phyloP scores from a whole-genome alignment of 352 stramenopile species.

The Phytophthora pseudosyringae region DNA sequence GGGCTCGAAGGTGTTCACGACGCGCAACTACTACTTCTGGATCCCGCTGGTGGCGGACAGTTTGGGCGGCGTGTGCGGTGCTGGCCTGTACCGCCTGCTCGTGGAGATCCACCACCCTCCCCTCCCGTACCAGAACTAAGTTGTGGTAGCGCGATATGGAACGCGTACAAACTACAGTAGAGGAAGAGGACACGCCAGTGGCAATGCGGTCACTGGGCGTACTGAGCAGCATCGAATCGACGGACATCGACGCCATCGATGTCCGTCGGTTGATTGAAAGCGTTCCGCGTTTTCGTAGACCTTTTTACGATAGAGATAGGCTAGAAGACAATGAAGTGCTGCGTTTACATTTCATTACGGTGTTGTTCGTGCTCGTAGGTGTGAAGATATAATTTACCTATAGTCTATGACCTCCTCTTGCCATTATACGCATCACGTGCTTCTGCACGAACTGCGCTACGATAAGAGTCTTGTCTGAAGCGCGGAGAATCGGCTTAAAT shows the following conservation, averaged over 20 bases:
- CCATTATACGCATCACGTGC: too few relatives aligned
- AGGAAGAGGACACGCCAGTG: conserved; percentile 9
- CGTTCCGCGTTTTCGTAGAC: conserved; percentile 20
- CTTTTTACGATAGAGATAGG: conserved; percentile 1
- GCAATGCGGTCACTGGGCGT: conserved; percentile 1
- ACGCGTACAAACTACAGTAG: conserved; percentile 18
- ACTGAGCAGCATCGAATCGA: conserved; percentile 8
- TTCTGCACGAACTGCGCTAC: too few relatives aligned
- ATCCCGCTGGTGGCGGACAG: conserved; percentile 17
- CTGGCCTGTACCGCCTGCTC: conserved; percentile 16
- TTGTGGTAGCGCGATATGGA: too few relatives aligned
- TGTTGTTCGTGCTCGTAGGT: too few relatives aligned
- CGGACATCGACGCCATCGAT: too few relatives aligned
- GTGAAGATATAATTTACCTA: too few relatives aligned
- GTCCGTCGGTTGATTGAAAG: conserved; percentile 9
- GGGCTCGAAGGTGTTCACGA: conserved; percentile 52
- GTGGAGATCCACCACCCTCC: conserved; percentile 53
- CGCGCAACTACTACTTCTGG: conserved; percentile 52
- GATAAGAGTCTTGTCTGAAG: too few relatives aligned
- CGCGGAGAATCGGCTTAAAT: too few relatives aligned
- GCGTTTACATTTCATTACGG: conserved; percentile 15
- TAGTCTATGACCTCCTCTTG: too few relatives aligned
- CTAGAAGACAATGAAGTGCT: conserved; percentile 15
- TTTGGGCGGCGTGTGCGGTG: conserved; percentile 39
- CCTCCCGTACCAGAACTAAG: conserved; percentile 12